Conservation (phyloP, 352 stramenopile genomes). For the Thalassiosira oceanica region DNA sequence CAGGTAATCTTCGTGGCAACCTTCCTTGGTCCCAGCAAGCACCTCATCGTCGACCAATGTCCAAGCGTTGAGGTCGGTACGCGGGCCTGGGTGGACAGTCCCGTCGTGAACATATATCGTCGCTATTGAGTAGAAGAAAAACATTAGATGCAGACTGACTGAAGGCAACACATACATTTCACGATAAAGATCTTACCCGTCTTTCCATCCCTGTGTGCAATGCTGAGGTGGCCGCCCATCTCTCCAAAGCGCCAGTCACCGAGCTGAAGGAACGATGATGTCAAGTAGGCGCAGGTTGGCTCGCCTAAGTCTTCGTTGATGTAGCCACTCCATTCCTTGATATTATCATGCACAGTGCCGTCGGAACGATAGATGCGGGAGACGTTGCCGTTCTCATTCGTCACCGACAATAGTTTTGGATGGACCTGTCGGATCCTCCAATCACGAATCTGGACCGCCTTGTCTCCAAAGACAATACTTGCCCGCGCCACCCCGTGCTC, state of each 20-base stretch:
- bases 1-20: too few relatives aligned
- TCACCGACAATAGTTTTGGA: neutral
- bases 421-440: neutral
- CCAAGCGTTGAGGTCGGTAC: neutral
- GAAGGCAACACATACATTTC: too few relatives aligned
- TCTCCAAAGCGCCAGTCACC: neutral
- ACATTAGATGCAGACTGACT: too few relatives aligned
- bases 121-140: neutral
- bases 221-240: neutral
- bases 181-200: too few relatives aligned
- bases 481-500: neutral
- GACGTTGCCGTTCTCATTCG: neutral
- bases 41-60: neutral
- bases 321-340: neutral
- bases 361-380: neutral
- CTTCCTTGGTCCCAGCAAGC: neutral
- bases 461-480: neutral
- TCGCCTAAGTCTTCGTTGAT: neutral
- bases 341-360: constrained; percentile 1
- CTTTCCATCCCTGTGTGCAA: neutral
- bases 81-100: neutral
- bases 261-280: neutral
- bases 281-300: neutral
- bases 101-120: too few relatives aligned
- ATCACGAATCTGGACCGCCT: neutral